These are phyloP conservation scores for Annulohypoxylon moriforme DNA, from an alignment of 495 filamentous ascomycete species.

Conservation along the genomic window DNA sequence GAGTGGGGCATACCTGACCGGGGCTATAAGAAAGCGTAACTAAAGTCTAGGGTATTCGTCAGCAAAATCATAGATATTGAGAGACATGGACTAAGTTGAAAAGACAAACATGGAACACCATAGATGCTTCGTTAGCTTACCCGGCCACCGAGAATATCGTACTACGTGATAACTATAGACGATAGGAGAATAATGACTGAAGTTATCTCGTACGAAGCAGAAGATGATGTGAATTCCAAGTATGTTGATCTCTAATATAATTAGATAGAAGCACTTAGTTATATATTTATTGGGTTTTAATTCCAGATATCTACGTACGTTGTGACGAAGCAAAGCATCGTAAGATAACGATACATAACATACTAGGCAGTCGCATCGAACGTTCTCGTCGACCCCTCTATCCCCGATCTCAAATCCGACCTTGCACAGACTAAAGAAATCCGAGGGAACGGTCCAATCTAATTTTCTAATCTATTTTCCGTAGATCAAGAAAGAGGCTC, in stretches of 20 bases:
- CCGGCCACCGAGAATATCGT: not conserved
- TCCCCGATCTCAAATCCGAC: not conserved
- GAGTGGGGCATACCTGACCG: not conserved
- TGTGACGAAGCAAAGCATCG: too few relatives aligned
- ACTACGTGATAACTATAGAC: not conserved
- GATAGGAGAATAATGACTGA: not conserved
- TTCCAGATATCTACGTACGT: too few relatives aligned
- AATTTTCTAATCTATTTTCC: constrained; percentile 18
- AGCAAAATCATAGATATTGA: not conserved
- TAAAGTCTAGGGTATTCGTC: constrained; percentile 5
- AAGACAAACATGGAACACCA: not conserved
- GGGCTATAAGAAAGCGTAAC: not conserved
- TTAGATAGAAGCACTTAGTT: too few relatives aligned
- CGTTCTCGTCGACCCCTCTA: not conserved
- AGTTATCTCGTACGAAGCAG: not conserved
- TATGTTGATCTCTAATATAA: not conserved
- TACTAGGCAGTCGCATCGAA: not conserved
- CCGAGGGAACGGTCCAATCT: not conserved
- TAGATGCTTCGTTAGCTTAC: not conserved
- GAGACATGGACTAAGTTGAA: not conserved
- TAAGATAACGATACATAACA: not conserved
- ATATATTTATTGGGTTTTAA: too few relatives aligned
- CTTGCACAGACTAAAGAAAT: not conserved
- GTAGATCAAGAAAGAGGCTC: constrained; percentile 6
- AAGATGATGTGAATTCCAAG: not conserved